Percentiles rank a stretch among this genome's conserved stretches.
phyloP scores from a whole-genome alignment of 1,284 basidiomycete species.

The Malassezia obtusa region DNA sequence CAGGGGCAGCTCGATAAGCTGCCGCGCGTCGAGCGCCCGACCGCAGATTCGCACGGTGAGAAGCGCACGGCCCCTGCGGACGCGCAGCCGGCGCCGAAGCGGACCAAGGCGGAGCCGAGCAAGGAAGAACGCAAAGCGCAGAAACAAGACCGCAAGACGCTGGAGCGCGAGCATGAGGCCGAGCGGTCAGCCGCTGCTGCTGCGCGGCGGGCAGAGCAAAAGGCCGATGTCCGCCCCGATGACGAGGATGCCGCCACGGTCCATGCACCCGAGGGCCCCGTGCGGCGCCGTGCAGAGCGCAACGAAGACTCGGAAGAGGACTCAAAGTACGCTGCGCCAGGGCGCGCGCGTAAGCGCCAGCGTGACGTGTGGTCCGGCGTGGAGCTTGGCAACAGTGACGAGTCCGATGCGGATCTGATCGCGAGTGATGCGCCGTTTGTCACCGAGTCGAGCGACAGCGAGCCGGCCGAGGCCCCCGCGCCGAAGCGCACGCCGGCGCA shows the following conservation, averaged over 20 bases:
- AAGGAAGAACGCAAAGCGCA: neutral
- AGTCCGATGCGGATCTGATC: constrained; percentile 5
- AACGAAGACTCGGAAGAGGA: neutral
- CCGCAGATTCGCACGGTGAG: neutral
- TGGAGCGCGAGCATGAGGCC: neutral
- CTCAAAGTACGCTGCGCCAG: neutral
- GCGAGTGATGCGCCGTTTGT: constrained; percentile 11
- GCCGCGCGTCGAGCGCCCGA: neutral
- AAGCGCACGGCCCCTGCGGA: neutral
- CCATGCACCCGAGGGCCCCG: neutral
- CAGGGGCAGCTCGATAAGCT: constrained; percentile 55
- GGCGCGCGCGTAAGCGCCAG: neutral
- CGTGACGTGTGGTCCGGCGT: neutral
- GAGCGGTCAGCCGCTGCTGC: neutral
- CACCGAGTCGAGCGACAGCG: constrained; percentile 12
- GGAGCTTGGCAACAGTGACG: neutral
- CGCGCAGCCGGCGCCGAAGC: constrained; percentile 41
- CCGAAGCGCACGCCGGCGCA: neutral
- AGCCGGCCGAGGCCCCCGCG: neutral
- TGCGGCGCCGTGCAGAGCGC: neutral
- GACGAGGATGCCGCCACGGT: neutral
- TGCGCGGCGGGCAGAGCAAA: neutral
- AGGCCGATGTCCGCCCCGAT: neutral
- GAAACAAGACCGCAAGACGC: neutral
- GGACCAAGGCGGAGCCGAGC: neutral